These are phyloP conservation scores for Amauroascus niger DNA, from an alignment of 2,329 filamentous ascomycete genomes.

Conservation along the genomic window DNA sequence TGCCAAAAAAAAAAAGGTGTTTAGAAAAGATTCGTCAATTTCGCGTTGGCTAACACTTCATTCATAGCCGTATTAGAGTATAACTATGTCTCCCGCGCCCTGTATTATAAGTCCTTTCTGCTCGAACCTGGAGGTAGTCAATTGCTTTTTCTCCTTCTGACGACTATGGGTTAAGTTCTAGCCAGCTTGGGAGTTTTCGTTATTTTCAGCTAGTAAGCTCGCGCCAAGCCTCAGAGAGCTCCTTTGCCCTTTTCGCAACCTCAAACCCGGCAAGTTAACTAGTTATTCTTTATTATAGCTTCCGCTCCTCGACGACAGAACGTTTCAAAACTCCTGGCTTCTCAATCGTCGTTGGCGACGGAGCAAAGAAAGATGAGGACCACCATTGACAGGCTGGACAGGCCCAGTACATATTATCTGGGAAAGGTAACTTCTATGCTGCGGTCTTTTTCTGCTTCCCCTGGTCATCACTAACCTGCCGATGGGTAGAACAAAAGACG, in stretches of 20 bases:
- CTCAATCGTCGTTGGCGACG: not conserved
- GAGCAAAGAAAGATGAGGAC: constrained; percentile 22
- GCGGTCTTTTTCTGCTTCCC: not conserved
- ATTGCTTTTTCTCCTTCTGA: not conserved
- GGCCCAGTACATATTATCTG: constrained; percentile 86
- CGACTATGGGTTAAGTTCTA: not conserved
- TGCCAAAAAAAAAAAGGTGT: not conserved
- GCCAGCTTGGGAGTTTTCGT: too few species aligned
- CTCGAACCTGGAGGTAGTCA: not conserved
- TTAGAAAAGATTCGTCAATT: not conserved
- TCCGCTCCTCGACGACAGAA: not conserved
- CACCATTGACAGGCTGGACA: constrained; percentile 87
- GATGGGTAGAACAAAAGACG: constrained; percentile 57
- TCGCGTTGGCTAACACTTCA: not conserved
- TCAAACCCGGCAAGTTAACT: too few species aligned
- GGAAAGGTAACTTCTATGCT: constrained; percentile 52
- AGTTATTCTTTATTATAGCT: too few species aligned
- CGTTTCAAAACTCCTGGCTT: not conserved
- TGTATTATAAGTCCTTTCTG: not conserved
- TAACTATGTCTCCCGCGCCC: too few species aligned
- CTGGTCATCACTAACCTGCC: not conserved
- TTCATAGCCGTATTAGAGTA: not conserved
- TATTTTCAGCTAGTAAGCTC: not conserved
- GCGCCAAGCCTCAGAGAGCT: constrained; percentile 9
- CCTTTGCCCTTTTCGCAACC: not conserved